These are phyloP conservation scores for Gaultheria prostrata DNA, from an alignment of 148 eudicot species.

Conservation along the genomic window DNA sequence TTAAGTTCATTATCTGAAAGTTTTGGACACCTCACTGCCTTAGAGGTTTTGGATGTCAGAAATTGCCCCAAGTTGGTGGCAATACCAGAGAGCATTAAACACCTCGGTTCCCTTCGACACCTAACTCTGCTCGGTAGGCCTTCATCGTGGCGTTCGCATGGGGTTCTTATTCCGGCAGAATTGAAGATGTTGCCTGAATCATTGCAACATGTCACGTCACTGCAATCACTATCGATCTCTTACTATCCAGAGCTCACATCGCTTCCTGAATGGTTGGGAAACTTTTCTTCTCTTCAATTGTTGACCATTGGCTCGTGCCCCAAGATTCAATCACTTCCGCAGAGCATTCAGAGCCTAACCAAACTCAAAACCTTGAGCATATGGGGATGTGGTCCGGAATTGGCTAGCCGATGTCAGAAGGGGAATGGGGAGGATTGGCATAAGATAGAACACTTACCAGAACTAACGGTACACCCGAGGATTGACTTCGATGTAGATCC, in stretches of 20 bases:
- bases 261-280: conserved; percentile 7
- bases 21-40: not conserved
- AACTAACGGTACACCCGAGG: too few relatives aligned
- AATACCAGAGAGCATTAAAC: not conserved
- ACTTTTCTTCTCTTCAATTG: not conserved
- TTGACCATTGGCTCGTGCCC: not conserved
- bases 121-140: not conserved
- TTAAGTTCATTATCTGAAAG: not conserved
- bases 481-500: too few relatives aligned
- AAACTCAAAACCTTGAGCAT: not conserved
- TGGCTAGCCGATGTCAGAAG: not conserved
- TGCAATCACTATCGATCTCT: not conserved
- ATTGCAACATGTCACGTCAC: not conserved
- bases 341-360: conserved; percentile 4
- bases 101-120: not conserved
- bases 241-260: not conserved
- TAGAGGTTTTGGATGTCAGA: not conserved
- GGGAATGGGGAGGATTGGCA: conserved; percentile 6
- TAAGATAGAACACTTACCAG: conserved; percentile 12
- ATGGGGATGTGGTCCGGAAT: not conserved
- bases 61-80: not conserved
- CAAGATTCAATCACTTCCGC: not conserved
- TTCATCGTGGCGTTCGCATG: not conserved
- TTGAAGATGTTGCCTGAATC: not conserved
- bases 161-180: not conserved